A percentile compares a stretch with the other conserved stretches of the same genome.
phyloP scores from a whole-genome alignment of 306 rosid species.

The Casuarina glauca region DNA sequence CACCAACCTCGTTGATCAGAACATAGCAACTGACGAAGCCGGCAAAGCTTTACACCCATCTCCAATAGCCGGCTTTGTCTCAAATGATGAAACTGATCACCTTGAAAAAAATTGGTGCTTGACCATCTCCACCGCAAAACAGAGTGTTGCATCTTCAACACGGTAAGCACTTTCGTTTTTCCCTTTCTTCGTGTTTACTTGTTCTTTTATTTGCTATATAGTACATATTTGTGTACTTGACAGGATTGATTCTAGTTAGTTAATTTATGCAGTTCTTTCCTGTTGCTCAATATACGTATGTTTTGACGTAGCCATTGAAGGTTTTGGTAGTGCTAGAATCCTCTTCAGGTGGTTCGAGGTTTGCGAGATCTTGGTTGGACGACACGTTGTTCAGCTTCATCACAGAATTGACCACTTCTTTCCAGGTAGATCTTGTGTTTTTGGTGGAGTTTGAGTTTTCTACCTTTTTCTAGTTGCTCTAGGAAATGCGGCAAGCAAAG shows the following conservation, averaged over 20 bases:
- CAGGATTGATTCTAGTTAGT: neutral
- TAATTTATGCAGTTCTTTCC: neutral
- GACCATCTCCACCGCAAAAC: slow-evolving; percentile 17
- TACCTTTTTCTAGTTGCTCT: neutral
- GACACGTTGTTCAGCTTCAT: neutral
- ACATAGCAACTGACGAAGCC: slow-evolving; percentile 38
- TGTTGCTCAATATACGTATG: neutral
- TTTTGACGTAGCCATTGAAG: neutral
- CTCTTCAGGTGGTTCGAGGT: neutral
- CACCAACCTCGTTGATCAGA: slow-evolving; percentile 46
- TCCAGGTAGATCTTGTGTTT: neutral
- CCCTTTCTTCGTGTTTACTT: neutral
- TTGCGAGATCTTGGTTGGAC: neutral
- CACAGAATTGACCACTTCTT: neutral
- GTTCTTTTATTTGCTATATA: neutral
- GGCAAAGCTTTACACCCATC: slow-evolving; percentile 43
- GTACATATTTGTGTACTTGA: neutral
- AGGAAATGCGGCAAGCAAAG: neutral
- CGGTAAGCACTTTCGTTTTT: slow-evolving; percentile 9
- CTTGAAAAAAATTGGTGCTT: neutral
- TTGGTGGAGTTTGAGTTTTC: neutral
- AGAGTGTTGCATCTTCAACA: slow-evolving; percentile 7
- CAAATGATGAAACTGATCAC: neutral
- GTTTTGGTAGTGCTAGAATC: no score
- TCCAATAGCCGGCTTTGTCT: slow-evolving; percentile 21